Evolutionary conservation across 1,284 basidiomycete species (phyloP).

Genomic region (Cystobasidium pallidum): DNA sequence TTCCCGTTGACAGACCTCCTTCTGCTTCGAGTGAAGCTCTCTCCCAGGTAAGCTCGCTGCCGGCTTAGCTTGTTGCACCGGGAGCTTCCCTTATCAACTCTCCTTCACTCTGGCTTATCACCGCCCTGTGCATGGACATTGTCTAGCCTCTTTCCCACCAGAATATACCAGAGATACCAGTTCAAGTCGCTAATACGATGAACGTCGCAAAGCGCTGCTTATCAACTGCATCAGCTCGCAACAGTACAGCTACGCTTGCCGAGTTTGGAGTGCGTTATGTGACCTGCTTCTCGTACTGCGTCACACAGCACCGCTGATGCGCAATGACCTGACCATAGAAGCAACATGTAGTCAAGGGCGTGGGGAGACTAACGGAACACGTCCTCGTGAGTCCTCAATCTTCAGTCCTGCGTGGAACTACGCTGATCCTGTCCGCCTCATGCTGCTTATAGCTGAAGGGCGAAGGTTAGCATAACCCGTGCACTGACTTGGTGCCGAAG

Average conservation of each 20-base stretch:
- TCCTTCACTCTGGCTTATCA: too few relatives aligned
- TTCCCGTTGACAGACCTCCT: too few relatives aligned
- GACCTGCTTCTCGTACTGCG: neutral
- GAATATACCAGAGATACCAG: too few relatives aligned
- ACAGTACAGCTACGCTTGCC: conserved; percentile 17
- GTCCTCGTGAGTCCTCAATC: conserved; percentile 62
- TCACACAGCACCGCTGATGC: neutral
- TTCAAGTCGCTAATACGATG: conserved; percentile 7
- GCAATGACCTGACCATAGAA: conserved; percentile 4
- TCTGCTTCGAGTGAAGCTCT: too few relatives aligned
- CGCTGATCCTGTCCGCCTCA: neutral
- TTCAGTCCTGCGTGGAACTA: neutral
- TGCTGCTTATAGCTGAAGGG: conserved; percentile 61
- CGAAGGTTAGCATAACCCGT: conserved; percentile 60
- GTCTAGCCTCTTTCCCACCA: too few relatives aligned
- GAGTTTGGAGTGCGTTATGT: conserved; percentile 43
- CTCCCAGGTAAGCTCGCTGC: too few relatives aligned
- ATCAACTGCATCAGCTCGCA: conserved; percentile 1
- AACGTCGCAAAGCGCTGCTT: conserved; percentile 22
- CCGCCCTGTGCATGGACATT: too few relatives aligned
- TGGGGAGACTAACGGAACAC: conserved; percentile 69
- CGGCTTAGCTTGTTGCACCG: too few relatives aligned
- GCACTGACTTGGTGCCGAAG: neutral
- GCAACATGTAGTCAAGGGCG: conserved; percentile 68
- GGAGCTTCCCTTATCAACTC: too few relatives aligned